Percentiles rank a stretch among this genome's conserved stretches.
phyloP scores from a whole-genome alignment of 805 yeast species.

The Isabelozyma gotoi region DNA sequence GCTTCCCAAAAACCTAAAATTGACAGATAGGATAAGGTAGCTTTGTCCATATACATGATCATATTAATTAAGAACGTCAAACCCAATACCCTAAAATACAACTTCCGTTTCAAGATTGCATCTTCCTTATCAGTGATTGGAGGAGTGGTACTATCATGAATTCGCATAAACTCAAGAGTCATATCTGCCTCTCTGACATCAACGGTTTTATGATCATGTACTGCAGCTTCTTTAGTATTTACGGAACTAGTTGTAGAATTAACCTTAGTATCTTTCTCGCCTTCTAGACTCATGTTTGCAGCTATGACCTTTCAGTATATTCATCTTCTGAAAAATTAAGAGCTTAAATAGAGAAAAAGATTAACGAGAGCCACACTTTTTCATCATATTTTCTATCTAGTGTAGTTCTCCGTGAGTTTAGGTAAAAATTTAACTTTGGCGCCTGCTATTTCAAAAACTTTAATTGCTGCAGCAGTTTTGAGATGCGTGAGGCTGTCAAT shows the following conservation, averaged over 20 bases:
- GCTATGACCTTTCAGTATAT: too few relatives aligned
- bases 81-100: slow-evolving; percentile 18
- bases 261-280: background rate
- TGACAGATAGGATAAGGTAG: slow-evolving; percentile 48
- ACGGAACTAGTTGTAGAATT: background rate
- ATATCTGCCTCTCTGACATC: slow-evolving; percentile 34
- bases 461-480: too few relatives aligned
- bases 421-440: too few relatives aligned
- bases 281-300: background rate
- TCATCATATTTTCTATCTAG: too few relatives aligned
- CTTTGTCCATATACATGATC: slow-evolving; percentile 52
- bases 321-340: too few relatives aligned
- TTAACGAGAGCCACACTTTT: too few relatives aligned
- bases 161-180: slow-evolving; percentile 34
- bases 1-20: slow-evolving; percentile 49
- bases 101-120: slow-evolving; percentile 33
- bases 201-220: slow-evolving; percentile 12
- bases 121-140: slow-evolving; percentile 44
- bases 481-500: too few relatives aligned
- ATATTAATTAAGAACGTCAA: slow-evolving; percentile 34
- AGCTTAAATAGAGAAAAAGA: too few relatives aligned
- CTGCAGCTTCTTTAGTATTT: background rate
- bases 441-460: too few relatives aligned
- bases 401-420: too few relatives aligned
- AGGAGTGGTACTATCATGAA: slow-evolving; percentile 27